Base-by-base conservation (phyloP, 768 basidiomycete species). In the Glaciozyma martinii region DNA sequence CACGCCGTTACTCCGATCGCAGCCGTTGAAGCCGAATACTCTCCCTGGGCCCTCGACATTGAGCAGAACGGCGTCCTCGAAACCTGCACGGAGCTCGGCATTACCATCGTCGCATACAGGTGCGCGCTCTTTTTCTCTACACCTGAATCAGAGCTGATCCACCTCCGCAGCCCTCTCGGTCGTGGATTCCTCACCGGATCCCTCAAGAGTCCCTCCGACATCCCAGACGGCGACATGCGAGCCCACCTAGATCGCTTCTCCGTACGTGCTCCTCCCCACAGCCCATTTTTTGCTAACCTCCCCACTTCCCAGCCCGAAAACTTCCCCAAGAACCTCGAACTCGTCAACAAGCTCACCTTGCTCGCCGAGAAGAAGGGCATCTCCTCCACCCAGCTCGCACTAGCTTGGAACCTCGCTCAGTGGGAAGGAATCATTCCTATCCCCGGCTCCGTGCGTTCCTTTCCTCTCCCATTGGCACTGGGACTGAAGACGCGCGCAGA, bases 61-160 rank as follows among this genome's bases (percentile, higher is more conserved):
- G 61, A 68, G 50, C 19, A 46, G 25, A 71, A 73, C 55, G 74
- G 74, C 9, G 78, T 78, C 46, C 53, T 80, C 60, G 71, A 70
- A 13, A 75, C 75, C n/a, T 77, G 76, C 66, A 71, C 74, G 47
- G 75, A 77, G 60, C 70, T 77, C 52, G 73, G 73, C 19, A 75
- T 78, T 59, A 73, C 76, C 40, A 66, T 79, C 52, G 68, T 78
- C 29, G 78, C 75, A 30, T 80, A 79, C 68, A 76, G 74, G 56
- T 57, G 15, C 29, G 15, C 29, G 53, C 29, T 54, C 29, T 19
- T 4, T 33, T 29, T 29, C 25, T 25, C 15, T 7, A 3, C 25
- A 23, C 6, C 27, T 29, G 12, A 9, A 16, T 52, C 50, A n/a
- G 23, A 29, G 13, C 16, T 12, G 27, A 52, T 25, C 7, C 25